Base-by-base conservation (phyloP, 306 rosid species). In the Medicago arabica region DNA sequence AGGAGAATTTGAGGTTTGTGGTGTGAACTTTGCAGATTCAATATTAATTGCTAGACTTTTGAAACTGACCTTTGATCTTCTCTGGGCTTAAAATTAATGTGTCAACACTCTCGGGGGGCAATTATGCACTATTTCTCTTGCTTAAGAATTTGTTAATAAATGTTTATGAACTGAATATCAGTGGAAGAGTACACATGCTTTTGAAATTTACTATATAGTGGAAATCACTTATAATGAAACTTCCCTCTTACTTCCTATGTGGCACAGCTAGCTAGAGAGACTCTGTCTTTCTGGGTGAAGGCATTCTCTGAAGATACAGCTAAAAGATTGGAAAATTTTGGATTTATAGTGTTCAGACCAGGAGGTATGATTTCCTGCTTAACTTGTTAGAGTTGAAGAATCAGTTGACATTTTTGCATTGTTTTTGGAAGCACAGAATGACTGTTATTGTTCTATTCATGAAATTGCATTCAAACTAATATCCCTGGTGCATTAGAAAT, bases 241-340 rank as follows among this genome's bases (percentile, higher is more conserved):
- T 47, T 65, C 14, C 11, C 50, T 55, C 72, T 41, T 71, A n/a
- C 62, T 67, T 82, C 43, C 59, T 61, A 59, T 74, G 36, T 43
- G 74, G 34, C 71, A 81, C 89, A 95, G 99, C 83, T 95, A 75
- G 96, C 99, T n/a, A 95, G 99, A 87, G 99, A 95, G 89, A 90
- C 97, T 59, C 70, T 95, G 84, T 92, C 97, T 57, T 95, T 95
- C 81, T 95, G 99, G 99, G 99, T 95, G 83, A 95, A 95, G 86
- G 99, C 99, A 34, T 95, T 95, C 87, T 90, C 97, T 55, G 99
- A 92, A 87, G 99, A 95, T 85, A 95, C 97, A 4, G 99, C 99
- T 62, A 95, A 92, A 87, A 88, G 99, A 80, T 87, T 95, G 79
- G 99, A 95, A 84, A 95, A 95, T 74, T 95, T 95, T 83, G 99